These are phyloP conservation scores for Myrica gale DNA, from an alignment of 306 rosid genomes.

Conservation along the genomic window DNA sequence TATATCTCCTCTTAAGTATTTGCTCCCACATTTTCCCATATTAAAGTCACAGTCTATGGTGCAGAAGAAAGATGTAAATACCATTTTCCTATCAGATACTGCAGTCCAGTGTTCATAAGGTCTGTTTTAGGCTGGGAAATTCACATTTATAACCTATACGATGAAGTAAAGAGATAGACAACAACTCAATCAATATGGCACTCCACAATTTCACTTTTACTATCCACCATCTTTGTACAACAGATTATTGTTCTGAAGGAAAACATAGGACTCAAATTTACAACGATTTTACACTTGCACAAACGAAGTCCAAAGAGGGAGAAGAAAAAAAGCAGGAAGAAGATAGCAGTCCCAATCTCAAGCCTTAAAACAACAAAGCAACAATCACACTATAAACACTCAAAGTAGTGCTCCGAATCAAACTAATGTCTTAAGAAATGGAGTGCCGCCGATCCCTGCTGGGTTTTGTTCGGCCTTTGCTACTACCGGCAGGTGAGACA, in stretches of 20 bases:
- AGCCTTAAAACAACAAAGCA: constrained; percentile 24
- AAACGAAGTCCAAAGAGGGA: constrained; percentile 15
- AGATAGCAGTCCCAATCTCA: constrained; percentile 27
- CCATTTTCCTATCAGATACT: constrained; percentile 6
- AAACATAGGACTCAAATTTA: constrained; percentile 38
- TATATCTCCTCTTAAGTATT: too few relatives aligned
- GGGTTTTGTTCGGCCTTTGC: constrained; percentile 54
- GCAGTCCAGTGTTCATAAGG: constrained; percentile 22
- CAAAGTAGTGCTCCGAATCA: constrained; percentile 1
- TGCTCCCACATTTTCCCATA: too few relatives aligned
- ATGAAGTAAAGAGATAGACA: too few relatives aligned
- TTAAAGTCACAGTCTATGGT: neutral
- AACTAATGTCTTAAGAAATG: constrained; percentile 52
- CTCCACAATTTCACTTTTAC: constrained; percentile 24
- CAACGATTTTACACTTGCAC: constrained; percentile 34
- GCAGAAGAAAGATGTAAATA: neutral
- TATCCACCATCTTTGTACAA: constrained; percentile 29
- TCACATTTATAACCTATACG: too few relatives aligned
- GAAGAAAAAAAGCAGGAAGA: constrained; percentile 8
- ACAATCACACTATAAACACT: constrained; percentile 9
- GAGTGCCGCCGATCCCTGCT: constrained; percentile 83
- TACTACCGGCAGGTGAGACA: constrained; percentile 25
- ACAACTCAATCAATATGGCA: constrained; percentile 19
- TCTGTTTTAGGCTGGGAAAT: constrained; percentile 11
- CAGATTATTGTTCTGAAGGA: constrained; percentile 28